Conservation (phyloP, 306 rosid species). For the Abrus pulchellus region DNA sequence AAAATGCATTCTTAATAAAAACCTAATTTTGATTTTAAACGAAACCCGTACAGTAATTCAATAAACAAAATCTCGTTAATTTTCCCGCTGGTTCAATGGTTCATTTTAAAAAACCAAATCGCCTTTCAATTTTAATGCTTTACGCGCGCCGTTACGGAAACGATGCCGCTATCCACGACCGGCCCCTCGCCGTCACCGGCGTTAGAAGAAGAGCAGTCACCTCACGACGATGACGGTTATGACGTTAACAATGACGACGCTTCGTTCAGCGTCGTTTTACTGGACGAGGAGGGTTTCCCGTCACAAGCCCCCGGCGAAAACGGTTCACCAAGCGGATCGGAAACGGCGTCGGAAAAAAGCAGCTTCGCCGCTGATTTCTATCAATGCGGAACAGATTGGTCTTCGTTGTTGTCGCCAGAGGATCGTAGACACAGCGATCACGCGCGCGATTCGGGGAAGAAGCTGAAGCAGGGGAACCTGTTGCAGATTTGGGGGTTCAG, state of each 20-base stretch:
- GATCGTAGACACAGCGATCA: not conserved
- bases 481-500: conserved; percentile 65
- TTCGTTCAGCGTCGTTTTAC: conserved; percentile 35
- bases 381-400: conserved; percentile 57
- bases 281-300: conserved; percentile 63
- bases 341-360: conserved; percentile 7
- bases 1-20: no score
- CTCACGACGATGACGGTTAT: conserved; percentile 32
- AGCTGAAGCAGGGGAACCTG: conserved; percentile 56
- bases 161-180: conserved; percentile 43
- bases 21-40: no score
- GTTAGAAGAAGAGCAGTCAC: conserved; percentile 33
- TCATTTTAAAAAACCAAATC: conserved; percentile 44
- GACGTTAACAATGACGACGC: conserved; percentile 9
- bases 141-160: conserved; percentile 49
- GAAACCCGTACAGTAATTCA: no score
- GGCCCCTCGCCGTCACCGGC: conserved; percentile 32
- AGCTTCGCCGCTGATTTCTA: conserved; percentile 60
- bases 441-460: conserved; percentile 46
- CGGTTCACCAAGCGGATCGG: conserved; percentile 4
- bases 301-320: conserved; percentile 45
- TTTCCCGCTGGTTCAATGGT: conserved; percentile 51
- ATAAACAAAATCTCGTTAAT: not conserved
- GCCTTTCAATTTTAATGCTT: conserved; percentile 7
- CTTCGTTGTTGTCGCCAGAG: conserved; percentile 43